Percentiles rank a stretch among this genome's conserved stretches.
phyloP scores from a whole-genome alignment of 129 eudicot species.

The Centrapalus pauciflorus region DNA sequence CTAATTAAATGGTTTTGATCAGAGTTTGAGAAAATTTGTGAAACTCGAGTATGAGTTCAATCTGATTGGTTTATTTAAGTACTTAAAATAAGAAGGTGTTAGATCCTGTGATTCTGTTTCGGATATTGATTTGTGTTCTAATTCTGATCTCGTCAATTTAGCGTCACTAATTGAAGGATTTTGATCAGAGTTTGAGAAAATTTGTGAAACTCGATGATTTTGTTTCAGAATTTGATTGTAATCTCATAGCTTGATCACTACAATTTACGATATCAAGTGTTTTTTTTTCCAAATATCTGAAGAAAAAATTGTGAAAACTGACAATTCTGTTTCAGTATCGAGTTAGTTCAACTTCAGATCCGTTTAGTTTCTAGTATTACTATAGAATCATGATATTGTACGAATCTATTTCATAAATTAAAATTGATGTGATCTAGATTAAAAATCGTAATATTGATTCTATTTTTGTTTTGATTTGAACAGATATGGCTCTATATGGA shows the following conservation, averaged over 20 bases:
- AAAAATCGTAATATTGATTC: neutral
- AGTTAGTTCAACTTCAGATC: neutral
- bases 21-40: neutral
- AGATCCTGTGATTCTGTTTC: neutral
- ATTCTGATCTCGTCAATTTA: neutral
- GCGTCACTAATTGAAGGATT: neutral
- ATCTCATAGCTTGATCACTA: neutral
- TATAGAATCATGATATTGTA: neutral
- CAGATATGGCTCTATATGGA: slow-evolving; percentile 56
- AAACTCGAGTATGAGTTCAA: neutral
- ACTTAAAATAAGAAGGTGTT: too few species aligned
- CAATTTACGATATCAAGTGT: neutral
- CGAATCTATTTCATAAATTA: neutral
- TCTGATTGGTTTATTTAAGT: too few species aligned
- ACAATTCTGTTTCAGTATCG: neutral
- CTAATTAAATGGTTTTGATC: neutral
- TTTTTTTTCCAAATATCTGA: neutral
- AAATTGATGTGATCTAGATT: neutral
- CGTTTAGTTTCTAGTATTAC: neutral
- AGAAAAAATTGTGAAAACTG: neutral
- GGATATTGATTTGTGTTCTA: neutral
- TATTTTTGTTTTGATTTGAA: slow-evolving; percentile 5
- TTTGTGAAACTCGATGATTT: neutral
- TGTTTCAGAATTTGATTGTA: neutral
- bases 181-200: neutral